phyloP scores from a whole-genome alignment of 2,329 filamentous ascomycete genomes.

The Fusarium praegraminearum region DNA sequence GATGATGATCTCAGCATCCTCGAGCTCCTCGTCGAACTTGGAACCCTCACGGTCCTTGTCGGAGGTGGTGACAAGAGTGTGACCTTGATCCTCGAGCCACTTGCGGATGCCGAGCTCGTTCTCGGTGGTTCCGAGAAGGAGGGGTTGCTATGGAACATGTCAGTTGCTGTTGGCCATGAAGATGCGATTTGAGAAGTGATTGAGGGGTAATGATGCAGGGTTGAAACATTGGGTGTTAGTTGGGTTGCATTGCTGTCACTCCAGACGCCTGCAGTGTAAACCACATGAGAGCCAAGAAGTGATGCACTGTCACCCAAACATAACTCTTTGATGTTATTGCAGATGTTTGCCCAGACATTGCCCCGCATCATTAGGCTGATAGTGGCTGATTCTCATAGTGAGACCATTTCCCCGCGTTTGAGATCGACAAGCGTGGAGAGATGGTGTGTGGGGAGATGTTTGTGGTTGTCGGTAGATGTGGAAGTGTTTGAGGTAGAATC shows the following conservation, averaged over 20 bases:
- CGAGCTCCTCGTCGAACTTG: conserved; percentile 93
- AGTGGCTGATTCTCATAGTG: conserved; percentile 43
- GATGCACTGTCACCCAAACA: conserved; percentile 20
- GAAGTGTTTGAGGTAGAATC: conserved; percentile 14
- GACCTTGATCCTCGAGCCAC: conserved; percentile 97
- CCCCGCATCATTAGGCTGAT: conserved; percentile 41
- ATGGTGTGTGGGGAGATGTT: conserved; percentile 34
- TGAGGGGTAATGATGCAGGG: conserved; percentile 16
- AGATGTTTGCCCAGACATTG: conserved; percentile 25
- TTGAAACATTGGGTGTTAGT: conserved; percentile 21
- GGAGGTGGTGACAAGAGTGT: conserved; percentile 96
- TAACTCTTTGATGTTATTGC: conserved; percentile 18
- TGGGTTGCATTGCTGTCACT: conserved; percentile 33
- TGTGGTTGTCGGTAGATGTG: conserved; percentile 23
- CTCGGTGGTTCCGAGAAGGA: conserved; percentile 93
- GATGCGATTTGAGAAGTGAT: conserved; percentile 1
- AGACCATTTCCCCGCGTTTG: conserved; percentile 48
- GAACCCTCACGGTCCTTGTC: conserved; percentile 97
- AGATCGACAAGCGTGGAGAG: conserved; percentile 41
- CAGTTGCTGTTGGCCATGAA: conserved; percentile 30
- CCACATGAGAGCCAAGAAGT: conserved; percentile 25
- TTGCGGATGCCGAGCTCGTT: conserved; percentile 97
- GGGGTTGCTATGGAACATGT: conserved; percentile 68
- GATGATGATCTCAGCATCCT: conserved; percentile 98
- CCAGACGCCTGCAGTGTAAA: conserved; percentile 25